Conservation (phyloP, 2,329 filamentous ascomycete species). For the Sordariomycetes sp. region DNA sequence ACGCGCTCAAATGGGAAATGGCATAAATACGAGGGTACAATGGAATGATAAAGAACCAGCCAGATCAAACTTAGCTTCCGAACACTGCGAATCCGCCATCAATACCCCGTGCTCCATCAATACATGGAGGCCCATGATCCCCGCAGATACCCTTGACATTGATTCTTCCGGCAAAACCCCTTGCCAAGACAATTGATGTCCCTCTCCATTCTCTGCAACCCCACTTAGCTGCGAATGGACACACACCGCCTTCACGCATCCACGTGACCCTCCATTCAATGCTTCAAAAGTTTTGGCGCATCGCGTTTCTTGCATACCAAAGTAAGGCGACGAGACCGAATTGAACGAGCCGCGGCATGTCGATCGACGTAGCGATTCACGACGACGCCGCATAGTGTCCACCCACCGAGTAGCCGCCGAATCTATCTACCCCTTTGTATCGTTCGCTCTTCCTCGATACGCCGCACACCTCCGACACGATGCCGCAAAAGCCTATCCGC, state of each 20-base stretch:
- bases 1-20: not conserved
- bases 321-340: not conserved
- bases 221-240: not conserved
- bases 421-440: not conserved
- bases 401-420: not conserved
- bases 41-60: not conserved
- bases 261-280: not conserved
- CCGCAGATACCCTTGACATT: not conserved
- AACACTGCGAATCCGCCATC: not conserved
- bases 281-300: not conserved
- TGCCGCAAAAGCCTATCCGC: slow-evolving; percentile 43
- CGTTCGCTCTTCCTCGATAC: not conserved
- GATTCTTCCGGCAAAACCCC: not conserved
- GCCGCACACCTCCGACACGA: slow-evolving; percentile 14
- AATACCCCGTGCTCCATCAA: not conserved
- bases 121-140: not conserved
- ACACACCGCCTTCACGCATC: not conserved
- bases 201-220: not conserved
- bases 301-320: not conserved
- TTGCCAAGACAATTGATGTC: not conserved
- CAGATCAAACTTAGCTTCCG: not conserved
- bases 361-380: not conserved
- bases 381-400: not conserved
- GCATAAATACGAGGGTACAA: not conserved
- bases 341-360: not conserved